Conservation (phyloP, 2,329 filamentous ascomycete species). For the Colletotrichum musae region DNA sequence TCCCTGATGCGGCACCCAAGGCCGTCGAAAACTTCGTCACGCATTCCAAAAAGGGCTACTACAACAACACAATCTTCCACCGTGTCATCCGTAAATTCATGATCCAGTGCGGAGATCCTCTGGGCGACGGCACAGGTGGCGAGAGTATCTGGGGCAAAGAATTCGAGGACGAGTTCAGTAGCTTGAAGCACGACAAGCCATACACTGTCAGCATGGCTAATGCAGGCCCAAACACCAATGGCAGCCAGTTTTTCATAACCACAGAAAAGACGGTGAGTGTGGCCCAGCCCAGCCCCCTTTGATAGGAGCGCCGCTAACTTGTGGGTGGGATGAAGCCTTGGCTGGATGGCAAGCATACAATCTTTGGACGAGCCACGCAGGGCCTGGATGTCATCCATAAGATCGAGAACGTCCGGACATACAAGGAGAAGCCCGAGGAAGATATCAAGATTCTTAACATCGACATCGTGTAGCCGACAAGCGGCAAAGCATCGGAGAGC, state of each 20-base stretch:
- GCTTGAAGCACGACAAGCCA: constrained; percentile 92
- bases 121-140: constrained; percentile 90
- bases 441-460: constrained; percentile 99
- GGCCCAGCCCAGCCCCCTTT: constrained; percentile 2
- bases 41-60: constrained; percentile 90
- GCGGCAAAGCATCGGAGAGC: constrained; percentile 9
- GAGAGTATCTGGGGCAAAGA: constrained; percentile 94
- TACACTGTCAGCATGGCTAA: constrained; percentile 99
- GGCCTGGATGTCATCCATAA: constrained; percentile 95
- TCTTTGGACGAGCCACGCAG: constrained; percentile 91
- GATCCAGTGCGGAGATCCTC: constrained; percentile 90
- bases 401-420: constrained; percentile 91
- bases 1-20: constrained; percentile 92
- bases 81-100: constrained; percentile 98
- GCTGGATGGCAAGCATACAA: constrained; percentile 96
- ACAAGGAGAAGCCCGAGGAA: constrained; percentile 94
- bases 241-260: constrained; percentile 98
- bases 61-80: constrained; percentile 98
- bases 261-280: constrained; percentile 89
- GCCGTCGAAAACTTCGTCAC: constrained; percentile 98
- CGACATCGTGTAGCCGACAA: constrained; percentile 62
- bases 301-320: constrained; percentile 26
- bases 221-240: constrained; percentile 94
- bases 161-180: constrained; percentile 94
- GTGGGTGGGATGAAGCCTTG: constrained; percentile 71